Evolutionary conservation across 495 filamentous ascomycete species (phyloP), one percentile per base, ranked within the genome.

Genomic region (Echria macrotheca): DNA sequence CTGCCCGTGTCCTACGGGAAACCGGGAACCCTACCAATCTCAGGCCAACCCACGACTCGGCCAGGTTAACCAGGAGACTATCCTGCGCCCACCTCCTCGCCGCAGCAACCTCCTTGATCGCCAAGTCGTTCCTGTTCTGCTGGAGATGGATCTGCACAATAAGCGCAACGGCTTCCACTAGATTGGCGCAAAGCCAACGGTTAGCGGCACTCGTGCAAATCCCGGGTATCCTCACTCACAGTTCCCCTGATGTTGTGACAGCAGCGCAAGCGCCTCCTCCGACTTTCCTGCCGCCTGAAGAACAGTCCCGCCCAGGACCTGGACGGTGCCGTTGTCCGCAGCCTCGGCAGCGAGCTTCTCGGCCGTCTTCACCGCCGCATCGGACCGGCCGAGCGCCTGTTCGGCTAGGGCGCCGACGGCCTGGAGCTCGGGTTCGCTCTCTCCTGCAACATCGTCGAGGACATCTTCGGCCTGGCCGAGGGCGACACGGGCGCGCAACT

Each of bases 11-110:
- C 1, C 21, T n/a, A 28, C 7, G 2, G 6, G n/a, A 17, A 28
- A 21, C 1, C 7, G 10, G 23, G 19, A 19, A 29, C 79, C 83
- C 36, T 77, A 95, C 90, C 67, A 93, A 65, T 61, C 91, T 75
- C 70, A 96, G 66, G 5, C 89, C 91, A 59, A 95, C 85, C 91
- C 91, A 98, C 8, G 87, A 87, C 68, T 98, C 93, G 26, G 90
- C 91, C 47, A 98, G 66, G 64, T 98, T 98, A 51, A 97, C 87
- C 31, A 96, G 77, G 24, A 96, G 70, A 56, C 84, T 93, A 64
- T 98, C 93, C 68, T 98, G 93, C 4, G 90, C 93, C 88, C 90
- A 97, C 65, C 87, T 83, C 66, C 90, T 80, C 19, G 93, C 93
- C n/a, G 85, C 81, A 40, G 83, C 71, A 11, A 95, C 87, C 64